Evolutionary conservation across 148 eudicot species (phyloP).

Genomic region (Cornus florida): DNA sequence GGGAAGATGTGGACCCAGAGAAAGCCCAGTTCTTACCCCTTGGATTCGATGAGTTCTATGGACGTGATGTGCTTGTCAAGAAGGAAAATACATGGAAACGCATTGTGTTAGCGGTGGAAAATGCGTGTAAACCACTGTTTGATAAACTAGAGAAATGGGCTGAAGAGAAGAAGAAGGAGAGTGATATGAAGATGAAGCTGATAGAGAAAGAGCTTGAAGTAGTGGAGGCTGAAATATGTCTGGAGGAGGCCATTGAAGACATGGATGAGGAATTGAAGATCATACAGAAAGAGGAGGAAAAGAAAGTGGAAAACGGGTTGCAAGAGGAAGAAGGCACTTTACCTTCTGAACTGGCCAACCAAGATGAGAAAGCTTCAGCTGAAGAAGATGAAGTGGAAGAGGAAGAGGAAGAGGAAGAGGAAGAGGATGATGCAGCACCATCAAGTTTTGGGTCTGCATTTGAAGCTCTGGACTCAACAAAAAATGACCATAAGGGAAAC

Average conservation of each 20-base stretch:
- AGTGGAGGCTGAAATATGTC: conserved; percentile 53
- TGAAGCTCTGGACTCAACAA: conserved; percentile 31
- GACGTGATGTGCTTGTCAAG: conserved; percentile 34
- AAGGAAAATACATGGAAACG: conserved; percentile 40
- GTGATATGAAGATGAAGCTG: conserved; percentile 41
- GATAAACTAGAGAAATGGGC: conserved; percentile 60
- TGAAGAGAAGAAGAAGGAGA: conserved; percentile 62
- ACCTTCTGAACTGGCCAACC: conserved; percentile 19
- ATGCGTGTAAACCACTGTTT: conserved; percentile 32
- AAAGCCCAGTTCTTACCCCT: conserved; percentile 73
- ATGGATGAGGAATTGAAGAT: conserved; percentile 62
- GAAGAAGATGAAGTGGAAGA: conserved; percentile 31
- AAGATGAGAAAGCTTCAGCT: conserved; percentile 30
- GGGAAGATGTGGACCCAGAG: conserved; percentile 69
- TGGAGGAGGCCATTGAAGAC: conserved; percentile 77
- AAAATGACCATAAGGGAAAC: conserved; percentile 33
- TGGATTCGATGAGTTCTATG: conserved; percentile 81
- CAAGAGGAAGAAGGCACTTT: conserved; percentile 39
- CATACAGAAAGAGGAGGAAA: conserved; percentile 65
- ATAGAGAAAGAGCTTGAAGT: conserved; percentile 63
- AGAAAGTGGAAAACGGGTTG: conserved; percentile 32
- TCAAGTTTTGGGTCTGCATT: conserved; percentile 80
- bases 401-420: conserved; percentile 45
- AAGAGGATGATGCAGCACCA: conserved; percentile 55
- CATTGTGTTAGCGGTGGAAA: conserved; percentile 36